These are phyloP conservation scores for Fusarium papillatum DNA, from an alignment of 2,329 filamentous ascomycete species.

Conservation along the genomic window DNA sequence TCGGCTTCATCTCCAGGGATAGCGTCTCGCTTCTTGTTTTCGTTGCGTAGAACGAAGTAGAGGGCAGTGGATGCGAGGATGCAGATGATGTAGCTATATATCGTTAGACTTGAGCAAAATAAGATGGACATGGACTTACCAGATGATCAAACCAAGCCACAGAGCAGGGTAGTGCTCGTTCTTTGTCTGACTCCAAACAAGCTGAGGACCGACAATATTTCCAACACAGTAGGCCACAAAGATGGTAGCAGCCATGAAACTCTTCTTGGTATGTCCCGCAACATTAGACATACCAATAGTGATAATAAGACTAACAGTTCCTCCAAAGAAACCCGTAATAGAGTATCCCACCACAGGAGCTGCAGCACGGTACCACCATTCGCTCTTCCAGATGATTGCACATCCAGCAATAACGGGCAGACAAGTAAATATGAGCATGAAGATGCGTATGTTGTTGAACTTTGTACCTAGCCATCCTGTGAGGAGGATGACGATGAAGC, in stretches of 20 bases:
- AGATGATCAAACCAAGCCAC: conserved; percentile 77
- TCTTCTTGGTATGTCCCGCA: conserved; percentile 83
- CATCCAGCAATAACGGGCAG: conserved; percentile 83
- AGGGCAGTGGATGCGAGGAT: conserved; percentile 69
- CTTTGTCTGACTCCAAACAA: conserved; percentile 77
- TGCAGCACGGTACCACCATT: conserved; percentile 74
- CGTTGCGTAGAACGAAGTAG: conserved; percentile 70
- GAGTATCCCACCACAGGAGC: conserved; percentile 79
- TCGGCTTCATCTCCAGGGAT: conserved; percentile 69
- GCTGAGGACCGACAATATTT: conserved; percentile 82
- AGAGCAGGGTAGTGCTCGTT: conserved; percentile 77
- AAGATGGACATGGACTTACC: conserved; percentile 48
- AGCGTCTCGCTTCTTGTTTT: conserved; percentile 66
- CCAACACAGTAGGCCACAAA: conserved; percentile 83
- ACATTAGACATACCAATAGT: conserved; percentile 74
- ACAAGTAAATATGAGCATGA: conserved; percentile 75
- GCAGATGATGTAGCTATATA: conserved; percentile 74
- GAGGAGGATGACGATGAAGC: conserved; percentile 74
- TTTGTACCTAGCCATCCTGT: conserved; percentile 75
- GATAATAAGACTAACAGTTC: conserved; percentile 72
- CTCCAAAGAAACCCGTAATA: conserved; percentile 80
- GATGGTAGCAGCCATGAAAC: conserved; percentile 79
- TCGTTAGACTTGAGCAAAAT: neutral
- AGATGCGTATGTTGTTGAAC: conserved; percentile 73
- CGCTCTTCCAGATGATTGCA: conserved; percentile 79